A percentile compares a stretch with the other conserved stretches of the same genome.
These are phyloP conservation scores for Herpetospermum pedunculosum DNA, from an alignment of 306 rosid species.

Conservation along the genomic window DNA sequence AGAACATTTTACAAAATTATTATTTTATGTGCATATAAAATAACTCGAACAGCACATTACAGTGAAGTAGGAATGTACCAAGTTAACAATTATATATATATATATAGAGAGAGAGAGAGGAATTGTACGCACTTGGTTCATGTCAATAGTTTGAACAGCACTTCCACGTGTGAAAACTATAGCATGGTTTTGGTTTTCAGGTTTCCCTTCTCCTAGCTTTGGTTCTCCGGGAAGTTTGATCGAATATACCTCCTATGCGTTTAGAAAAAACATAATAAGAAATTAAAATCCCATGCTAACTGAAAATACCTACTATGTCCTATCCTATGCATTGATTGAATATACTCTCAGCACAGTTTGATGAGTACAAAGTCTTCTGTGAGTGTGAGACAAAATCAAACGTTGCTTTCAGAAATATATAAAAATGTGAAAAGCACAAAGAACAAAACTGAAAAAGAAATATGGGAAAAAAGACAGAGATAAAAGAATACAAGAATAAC, in stretches of 20 bases:
- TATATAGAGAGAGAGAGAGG: too few species aligned
- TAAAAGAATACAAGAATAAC: not conserved
- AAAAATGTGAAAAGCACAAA: not conserved
- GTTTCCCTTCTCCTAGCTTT: slow-evolving; percentile 98
- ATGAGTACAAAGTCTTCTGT: too few species aligned
- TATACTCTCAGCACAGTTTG: not conserved
- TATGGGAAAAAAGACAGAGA: not conserved
- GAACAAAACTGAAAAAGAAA: not conserved
- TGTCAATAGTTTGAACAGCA: slow-evolving; percentile 96
- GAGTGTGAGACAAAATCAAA: not conserved
- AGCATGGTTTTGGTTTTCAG: slow-evolving; percentile 98
- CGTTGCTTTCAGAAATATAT: not conserved
- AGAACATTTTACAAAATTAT: not conserved
- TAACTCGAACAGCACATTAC: not conserved
- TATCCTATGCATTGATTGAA: too few species aligned
- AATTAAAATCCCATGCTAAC: not conserved
- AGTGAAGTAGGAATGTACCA: not conserved
- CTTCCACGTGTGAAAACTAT: slow-evolving; percentile 93
- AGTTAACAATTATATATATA: too few species aligned
- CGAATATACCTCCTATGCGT: slow-evolving; percentile 68
- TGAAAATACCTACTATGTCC: too few species aligned
- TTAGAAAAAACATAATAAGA: slow-evolving; percentile 11
- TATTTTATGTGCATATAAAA: not conserved
- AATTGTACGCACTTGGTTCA: slow-evolving; percentile 66
- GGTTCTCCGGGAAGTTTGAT: slow-evolving; percentile 97